A percentile compares a stretch with the other conserved stretches of the same genome.
Conservation (phyloP, 164 flowering plant species). For the Cinnamomum chago region DNA sequence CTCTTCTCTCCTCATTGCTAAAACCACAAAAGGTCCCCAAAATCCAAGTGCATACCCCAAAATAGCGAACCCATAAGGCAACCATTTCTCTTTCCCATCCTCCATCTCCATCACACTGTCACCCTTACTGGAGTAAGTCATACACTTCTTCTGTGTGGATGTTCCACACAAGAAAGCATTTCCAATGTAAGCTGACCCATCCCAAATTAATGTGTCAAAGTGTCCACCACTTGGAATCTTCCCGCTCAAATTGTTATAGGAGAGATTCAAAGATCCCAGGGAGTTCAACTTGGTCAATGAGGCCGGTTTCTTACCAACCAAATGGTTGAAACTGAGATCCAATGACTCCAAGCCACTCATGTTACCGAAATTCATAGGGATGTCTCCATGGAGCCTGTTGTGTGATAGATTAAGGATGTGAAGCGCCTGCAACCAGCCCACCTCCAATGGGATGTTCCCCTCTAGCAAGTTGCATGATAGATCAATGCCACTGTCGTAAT, state of each 20-base stretch:
- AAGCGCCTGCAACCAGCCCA: conserved; percentile 13
- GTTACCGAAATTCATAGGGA: conserved; percentile 1
- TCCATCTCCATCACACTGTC: too few species aligned
- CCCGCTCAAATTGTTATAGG: conserved; percentile 23
- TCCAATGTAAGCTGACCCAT: conserved; percentile 14
- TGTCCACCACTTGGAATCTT: conserved; percentile 16
- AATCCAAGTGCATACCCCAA: too few species aligned
- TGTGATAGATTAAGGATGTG: conserved; percentile 15
- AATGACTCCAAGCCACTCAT: conserved; percentile 15
- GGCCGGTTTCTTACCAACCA: conserved; percentile 13
- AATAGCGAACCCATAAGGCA: too few species aligned
- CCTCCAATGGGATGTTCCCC: conserved; percentile 13
- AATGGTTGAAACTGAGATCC: conserved; percentile 11
- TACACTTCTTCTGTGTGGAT: conserved; percentile 1
- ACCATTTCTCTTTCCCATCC: too few species aligned
- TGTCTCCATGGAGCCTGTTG: conserved; percentile 1
- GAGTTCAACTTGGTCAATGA: conserved; percentile 10
- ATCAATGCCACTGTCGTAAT: conserved; percentile 13
- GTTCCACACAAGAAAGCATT: conserved; percentile 15
- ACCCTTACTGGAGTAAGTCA: too few species aligned
- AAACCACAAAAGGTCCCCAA: too few species aligned
- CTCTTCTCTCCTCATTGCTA: too few species aligned
- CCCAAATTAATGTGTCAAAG: conserved; percentile 12
- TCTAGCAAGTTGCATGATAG: conserved; percentile 11
- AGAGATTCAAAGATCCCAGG: conserved; percentile 13